Percentiles rank a stretch among this genome's conserved stretches.
Evolutionary conservation across 2,329 filamentous ascomycete genomes (phyloP).

Genomic region (Epichloe glyceriae): DNA sequence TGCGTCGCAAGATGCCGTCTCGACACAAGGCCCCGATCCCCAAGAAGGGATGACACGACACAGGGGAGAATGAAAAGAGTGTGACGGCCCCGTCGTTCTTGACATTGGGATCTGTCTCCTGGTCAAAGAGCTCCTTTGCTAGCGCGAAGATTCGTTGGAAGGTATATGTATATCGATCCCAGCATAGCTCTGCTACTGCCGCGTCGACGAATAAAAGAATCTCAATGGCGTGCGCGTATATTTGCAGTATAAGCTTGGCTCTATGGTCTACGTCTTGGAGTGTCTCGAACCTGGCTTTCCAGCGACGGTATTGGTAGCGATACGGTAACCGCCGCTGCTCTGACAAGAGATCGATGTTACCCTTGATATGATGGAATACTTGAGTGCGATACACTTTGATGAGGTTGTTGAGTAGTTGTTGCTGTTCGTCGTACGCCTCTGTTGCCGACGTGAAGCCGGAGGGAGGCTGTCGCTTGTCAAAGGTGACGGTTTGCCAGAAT

Average conservation of each 20-base stretch:
- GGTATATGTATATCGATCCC: constrained; percentile 4
- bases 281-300: constrained; percentile 4
- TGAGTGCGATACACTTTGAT: constrained; percentile 1
- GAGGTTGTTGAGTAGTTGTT: constrained; percentile 1
- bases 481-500: not conserved
- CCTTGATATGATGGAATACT: not conserved
- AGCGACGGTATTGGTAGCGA: constrained; percentile 3
- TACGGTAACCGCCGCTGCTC: not conserved
- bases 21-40: constrained; percentile 1
- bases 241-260: constrained; percentile 2
- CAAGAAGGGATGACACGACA: constrained; percentile 1
- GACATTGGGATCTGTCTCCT: not conserved
- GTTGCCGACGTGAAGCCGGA: not conserved
- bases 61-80: constrained; percentile 1
- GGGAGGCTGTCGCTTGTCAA: not conserved
- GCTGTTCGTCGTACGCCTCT: constrained; percentile 2
- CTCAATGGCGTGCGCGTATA: constrained; percentile 1
- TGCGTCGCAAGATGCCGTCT: not conserved
- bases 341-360: not conserved
- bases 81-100: not conserved
- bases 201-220: not conserved
- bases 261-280: constrained; percentile 1
- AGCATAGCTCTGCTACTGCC: not conserved
- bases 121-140: not conserved
- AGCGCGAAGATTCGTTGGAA: constrained; percentile 1